These are phyloP conservation scores for Rubroboletus pulcherrimus DNA, from an alignment of 768 basidiomycete species.

Conservation along the genomic window DNA sequence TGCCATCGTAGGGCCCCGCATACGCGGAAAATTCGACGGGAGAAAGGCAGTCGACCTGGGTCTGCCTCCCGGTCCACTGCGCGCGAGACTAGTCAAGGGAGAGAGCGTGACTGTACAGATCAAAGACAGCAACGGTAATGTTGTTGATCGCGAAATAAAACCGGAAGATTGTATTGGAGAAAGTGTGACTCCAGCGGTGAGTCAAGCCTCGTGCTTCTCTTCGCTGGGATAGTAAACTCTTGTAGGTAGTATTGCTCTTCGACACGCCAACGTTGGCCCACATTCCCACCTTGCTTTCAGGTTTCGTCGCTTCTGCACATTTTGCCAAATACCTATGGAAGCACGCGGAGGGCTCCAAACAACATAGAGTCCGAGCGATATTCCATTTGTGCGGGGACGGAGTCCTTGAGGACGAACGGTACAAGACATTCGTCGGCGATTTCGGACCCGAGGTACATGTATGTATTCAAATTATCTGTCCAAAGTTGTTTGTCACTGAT, in stretches of 20 bases:
- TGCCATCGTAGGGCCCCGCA: constrained; percentile 48
- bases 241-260: constrained; percentile 60
- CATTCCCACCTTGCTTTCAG: constrained; percentile 47
- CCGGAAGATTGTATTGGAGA: constrained; percentile 62
- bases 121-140: constrained; percentile 40
- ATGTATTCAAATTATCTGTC: constrained; percentile 21
- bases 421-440: constrained; percentile 66
- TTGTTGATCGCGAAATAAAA: constrained; percentile 45
- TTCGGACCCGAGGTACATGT: constrained; percentile 65
- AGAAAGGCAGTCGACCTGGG: constrained; percentile 60
- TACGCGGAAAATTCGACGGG: constrained; percentile 70
- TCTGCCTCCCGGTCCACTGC: constrained; percentile 53
- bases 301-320: constrained; percentile 45
- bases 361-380: constrained; percentile 45
- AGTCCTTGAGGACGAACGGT: constrained; percentile 67
- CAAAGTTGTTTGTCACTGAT: constrained; percentile 1
- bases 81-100: constrained; percentile 63
- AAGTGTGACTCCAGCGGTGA: constrained; percentile 46
- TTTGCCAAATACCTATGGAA: constrained; percentile 49
- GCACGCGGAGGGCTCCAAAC: constrained; percentile 35
- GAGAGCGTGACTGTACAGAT: constrained; percentile 55
- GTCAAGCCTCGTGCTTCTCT: constrained; percentile 5
- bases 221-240: not conserved
- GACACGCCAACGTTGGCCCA: constrained; percentile 65
- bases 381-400: constrained; percentile 71